These are phyloP conservation scores for Albugo laibachii DNA, from an alignment of 352 stramenopile genomes.

Conservation along the genomic window DNA sequence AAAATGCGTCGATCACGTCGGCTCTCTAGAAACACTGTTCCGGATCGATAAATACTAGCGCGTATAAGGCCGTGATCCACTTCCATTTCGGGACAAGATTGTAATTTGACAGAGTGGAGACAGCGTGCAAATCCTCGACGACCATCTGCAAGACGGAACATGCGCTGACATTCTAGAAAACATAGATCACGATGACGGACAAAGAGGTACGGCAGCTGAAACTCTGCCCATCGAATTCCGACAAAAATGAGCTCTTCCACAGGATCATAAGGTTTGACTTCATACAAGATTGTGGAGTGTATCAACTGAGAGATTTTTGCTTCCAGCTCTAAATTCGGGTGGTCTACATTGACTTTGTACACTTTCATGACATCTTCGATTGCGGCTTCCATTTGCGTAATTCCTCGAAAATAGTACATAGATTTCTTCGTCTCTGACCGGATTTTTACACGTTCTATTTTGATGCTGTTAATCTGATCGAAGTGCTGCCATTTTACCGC, in stretches of 20 bases:
- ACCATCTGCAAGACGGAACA: conserved; percentile 32
- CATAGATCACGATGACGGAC: conserved; percentile 61
- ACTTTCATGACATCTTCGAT: conserved; percentile 55
- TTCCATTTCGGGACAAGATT: conserved; percentile 65
- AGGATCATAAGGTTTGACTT: conserved; percentile 35
- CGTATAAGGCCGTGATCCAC: conserved; percentile 55
- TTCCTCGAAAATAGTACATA: conserved; percentile 49
- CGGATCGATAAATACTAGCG: conserved; percentile 67
- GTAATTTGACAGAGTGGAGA: conserved; percentile 72
- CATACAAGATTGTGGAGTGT: conserved; percentile 61
- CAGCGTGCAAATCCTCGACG: conserved; percentile 45
- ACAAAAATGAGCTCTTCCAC: conserved; percentile 37
- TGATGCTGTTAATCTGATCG: conserved; percentile 42
- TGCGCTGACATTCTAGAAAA: conserved; percentile 57
- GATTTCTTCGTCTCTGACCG: conserved; percentile 17
- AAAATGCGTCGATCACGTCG: conserved; percentile 48
- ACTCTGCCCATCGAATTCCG: conserved; percentile 51
- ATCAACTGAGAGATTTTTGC: conserved; percentile 53
- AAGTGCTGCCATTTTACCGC: conserved; percentile 51
- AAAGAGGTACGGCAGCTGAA: conserved; percentile 50
- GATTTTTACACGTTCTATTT: conserved; percentile 61
- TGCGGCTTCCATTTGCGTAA: conserved; percentile 38
- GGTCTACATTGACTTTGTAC: conserved; percentile 46
- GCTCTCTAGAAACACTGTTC: conserved; percentile 57
- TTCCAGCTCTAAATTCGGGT: conserved; percentile 56